Evolutionary conservation across 257 asterid genomes (phyloP).

Genomic region (Solanum sparsipilum): DNA sequence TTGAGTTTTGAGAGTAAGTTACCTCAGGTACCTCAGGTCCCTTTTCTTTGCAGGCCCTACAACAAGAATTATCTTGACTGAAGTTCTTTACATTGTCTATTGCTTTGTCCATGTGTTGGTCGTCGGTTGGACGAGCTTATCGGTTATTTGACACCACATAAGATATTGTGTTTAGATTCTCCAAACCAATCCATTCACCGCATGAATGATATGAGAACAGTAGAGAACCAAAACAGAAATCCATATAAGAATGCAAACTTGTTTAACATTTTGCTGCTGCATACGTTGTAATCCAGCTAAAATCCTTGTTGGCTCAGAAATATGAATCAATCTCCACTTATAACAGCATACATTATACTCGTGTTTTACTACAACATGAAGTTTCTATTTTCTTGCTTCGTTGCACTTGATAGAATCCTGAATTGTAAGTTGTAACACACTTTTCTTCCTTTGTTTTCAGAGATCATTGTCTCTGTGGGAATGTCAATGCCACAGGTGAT

Average conservation of each 20-base stretch:
- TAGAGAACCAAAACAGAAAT: background rate
- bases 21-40: background rate
- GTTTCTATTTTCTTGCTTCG: background rate
- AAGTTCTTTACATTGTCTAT: background rate
- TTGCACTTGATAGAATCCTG: background rate
- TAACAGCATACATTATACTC: background rate
- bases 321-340: background rate
- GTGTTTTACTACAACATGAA: background rate
- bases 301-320: background rate
- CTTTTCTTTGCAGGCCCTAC: background rate
- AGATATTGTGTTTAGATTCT: background rate
- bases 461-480: constrained; percentile 85
- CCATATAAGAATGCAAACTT: background rate
- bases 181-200: background rate
- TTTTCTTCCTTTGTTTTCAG: constrained; percentile 27
- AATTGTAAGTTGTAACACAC: background rate
- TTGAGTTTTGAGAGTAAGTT: background rate
- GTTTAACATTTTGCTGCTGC: background rate
- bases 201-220: background rate
- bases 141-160: background rate
- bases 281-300: background rate
- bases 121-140: background rate
- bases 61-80: background rate
- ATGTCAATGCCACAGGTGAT: constrained; percentile 87
- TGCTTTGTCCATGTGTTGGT: background rate